phyloP scores from a whole-genome alignment of 176 grass and related monocot species.

The Pharus latifolius region DNA sequence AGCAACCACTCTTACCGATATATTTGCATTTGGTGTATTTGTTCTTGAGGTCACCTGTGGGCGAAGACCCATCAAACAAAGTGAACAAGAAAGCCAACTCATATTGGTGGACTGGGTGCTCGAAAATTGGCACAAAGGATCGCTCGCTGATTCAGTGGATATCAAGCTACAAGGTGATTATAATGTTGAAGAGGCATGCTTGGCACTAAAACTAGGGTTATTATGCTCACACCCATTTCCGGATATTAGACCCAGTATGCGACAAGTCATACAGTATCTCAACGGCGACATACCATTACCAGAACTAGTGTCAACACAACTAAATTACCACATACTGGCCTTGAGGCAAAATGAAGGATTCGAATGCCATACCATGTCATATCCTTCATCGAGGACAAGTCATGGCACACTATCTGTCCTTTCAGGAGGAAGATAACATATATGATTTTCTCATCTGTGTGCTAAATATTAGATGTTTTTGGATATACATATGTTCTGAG shows the following conservation, averaged over 20 bases:
- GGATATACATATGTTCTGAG: no score
- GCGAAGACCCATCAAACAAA: slow-evolving; percentile 12
- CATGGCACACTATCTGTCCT: background rate
- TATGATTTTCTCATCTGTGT: no score
- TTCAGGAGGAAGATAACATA: slow-evolving; percentile 3
- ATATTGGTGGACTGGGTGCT: slow-evolving; percentile 26
- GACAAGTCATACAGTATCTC: slow-evolving; percentile 28
- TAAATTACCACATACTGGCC: background rate
- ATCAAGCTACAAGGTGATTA: slow-evolving; percentile 6
- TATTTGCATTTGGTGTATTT: slow-evolving; percentile 45
- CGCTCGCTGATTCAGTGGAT: slow-evolving; percentile 18
- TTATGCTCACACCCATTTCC: slow-evolving; percentile 38
- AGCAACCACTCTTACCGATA: slow-evolving; percentile 30
- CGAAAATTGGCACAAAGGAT: slow-evolving; percentile 16
- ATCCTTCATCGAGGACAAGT: background rate
- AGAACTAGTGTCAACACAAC: background rate
- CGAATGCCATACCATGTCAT: background rate
- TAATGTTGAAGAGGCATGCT: slow-evolving; percentile 3
- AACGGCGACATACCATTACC: slow-evolving; percentile 17
- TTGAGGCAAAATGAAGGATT: slow-evolving; percentile 7
- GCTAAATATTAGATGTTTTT: no score
- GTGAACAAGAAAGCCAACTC: background rate
- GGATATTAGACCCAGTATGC: slow-evolving; percentile 31
- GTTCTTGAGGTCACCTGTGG: slow-evolving; percentile 41
- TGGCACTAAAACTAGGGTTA: slow-evolving; percentile 30